Conservation (phyloP, 2,329 filamentous ascomycete genomes). For the Epichloe hybrida region DNA sequence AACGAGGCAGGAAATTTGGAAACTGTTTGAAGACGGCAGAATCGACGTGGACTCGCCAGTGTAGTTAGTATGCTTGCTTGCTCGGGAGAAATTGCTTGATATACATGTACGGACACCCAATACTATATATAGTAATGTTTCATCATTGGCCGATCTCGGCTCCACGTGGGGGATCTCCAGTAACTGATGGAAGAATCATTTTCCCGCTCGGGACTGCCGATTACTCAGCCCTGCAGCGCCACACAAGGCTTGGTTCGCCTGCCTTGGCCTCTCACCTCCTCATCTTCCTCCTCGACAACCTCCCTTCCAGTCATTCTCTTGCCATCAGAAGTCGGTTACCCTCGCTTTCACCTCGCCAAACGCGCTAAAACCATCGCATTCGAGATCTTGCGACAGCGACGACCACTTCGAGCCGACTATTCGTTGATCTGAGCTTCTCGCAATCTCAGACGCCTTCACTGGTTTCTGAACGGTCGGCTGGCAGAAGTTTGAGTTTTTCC, state of each 20-base stretch:
- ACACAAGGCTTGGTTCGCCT: constrained; percentile 4
- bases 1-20: not conserved
- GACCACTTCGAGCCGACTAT: constrained; percentile 23
- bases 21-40: not conserved
- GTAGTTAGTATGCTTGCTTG: too few relatives aligned
- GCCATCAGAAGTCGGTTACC: constrained; percentile 22
- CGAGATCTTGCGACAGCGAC: constrained; percentile 11
- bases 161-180: not conserved
- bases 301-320: constrained; percentile 16
- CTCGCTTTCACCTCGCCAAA: constrained; percentile 13
- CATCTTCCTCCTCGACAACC: constrained; percentile 11
- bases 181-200: not conserved
- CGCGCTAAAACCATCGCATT: constrained; percentile 8
- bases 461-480: constrained; percentile 34
- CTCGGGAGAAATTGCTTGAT: not conserved
- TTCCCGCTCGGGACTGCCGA: not conserved
- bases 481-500: constrained; percentile 10
- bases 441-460: constrained; percentile 47
- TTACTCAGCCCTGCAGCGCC: not conserved
- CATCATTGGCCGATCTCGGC: not conserved
- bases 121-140: too few relatives aligned
- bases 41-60: too few relatives aligned
- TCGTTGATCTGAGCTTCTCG: constrained; percentile 22
- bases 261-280: not conserved
- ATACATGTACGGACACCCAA: too few relatives aligned